These are phyloP conservation scores for Rhodotorula sp. DNA, from an alignment of 1,284 basidiomycete species.

Conservation along the genomic window DNA sequence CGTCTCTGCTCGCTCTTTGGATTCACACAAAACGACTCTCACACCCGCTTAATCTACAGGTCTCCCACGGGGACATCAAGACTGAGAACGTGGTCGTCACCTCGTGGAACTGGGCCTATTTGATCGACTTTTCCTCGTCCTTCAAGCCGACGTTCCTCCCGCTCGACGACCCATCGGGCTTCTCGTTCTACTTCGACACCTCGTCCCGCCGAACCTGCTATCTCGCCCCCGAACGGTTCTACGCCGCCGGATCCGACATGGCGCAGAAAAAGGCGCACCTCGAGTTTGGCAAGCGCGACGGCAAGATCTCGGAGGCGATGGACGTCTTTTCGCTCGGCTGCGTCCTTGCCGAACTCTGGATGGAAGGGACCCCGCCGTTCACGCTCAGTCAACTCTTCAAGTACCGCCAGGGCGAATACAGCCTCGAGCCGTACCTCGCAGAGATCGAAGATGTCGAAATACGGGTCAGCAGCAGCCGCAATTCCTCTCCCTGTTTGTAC, in stretches of 20 bases:
- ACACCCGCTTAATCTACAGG: slow-evolving; percentile 51
- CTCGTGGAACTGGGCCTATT: slow-evolving; percentile 90
- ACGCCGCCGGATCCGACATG: slow-evolving; percentile 72
- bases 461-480: slow-evolving; percentile 59
- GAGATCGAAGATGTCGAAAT: slow-evolving; percentile 78
- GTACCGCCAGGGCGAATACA: slow-evolving; percentile 79
- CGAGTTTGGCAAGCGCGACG: slow-evolving; percentile 60
- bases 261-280: slow-evolving; percentile 38
- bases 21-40: neutral
- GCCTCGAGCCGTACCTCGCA: slow-evolving; percentile 67
- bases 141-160: slow-evolving; percentile 96
- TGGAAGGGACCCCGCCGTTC: slow-evolving; percentile 91
- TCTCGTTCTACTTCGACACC: slow-evolving; percentile 97
- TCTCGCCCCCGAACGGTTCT: slow-evolving; percentile 94
- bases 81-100: slow-evolving; percentile 97
- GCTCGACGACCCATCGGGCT: slow-evolving; percentile 94
- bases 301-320: slow-evolving; percentile 90
- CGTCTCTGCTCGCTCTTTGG: slow-evolving; percentile 16
- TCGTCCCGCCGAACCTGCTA: slow-evolving; percentile 91
- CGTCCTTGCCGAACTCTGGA: slow-evolving; percentile 92
- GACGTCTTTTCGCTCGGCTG: slow-evolving; percentile 96
- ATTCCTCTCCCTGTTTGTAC: neutral
- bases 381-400: slow-evolving; percentile 94
- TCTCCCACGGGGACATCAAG: slow-evolving; percentile 96
- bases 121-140: slow-evolving; percentile 89